Evolutionary conservation across 768 basidiomycete genomes (phyloP).

Genomic region (Suillus americanus): DNA sequence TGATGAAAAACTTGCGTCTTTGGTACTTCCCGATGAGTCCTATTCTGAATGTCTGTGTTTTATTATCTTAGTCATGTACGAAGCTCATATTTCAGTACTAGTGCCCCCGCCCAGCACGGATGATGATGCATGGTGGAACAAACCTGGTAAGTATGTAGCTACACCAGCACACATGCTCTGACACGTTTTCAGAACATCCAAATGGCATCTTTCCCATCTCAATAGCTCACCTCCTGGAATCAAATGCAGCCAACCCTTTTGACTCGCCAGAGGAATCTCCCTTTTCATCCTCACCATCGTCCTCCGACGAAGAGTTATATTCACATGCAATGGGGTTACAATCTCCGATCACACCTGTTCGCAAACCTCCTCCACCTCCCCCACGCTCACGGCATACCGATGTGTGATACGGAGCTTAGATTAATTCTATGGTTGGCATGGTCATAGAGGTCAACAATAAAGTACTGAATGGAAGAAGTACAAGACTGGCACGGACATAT

Average conservation of each 20-base stretch:
- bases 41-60: conserved; percentile 24
- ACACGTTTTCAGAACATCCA: conserved; percentile 47
- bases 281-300: conserved; percentile 73
- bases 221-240: conserved; percentile 32
- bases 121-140: conserved; percentile 77
- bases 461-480: conserved; percentile 9
- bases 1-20: conserved; percentile 65
- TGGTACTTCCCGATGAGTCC: conserved; percentile 44
- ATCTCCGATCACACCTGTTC: conserved; percentile 55
- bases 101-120: conserved; percentile 88
- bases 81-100: conserved; percentile 28
- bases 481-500: conserved; percentile 10
- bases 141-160: conserved; percentile 47
- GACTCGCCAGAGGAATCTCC: conserved; percentile 67
- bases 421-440: conserved; percentile 4
- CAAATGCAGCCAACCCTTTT: conserved; percentile 59
- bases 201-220: conserved; percentile 51
- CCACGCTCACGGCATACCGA: conserved; percentile 15
- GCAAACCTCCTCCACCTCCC: conserved; percentile 28
- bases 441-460: conserved; percentile 7
- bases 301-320: conserved; percentile 85
- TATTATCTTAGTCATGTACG: neutral
- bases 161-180: conserved; percentile 1
- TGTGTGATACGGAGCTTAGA: conserved; percentile 7
- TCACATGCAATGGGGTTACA: conserved; percentile 70